Evolutionary conservation across 805 yeast species (phyloP), one percentile per base, ranked within the genome.

Genomic region (Monosporozyma aerobia): DNA sequence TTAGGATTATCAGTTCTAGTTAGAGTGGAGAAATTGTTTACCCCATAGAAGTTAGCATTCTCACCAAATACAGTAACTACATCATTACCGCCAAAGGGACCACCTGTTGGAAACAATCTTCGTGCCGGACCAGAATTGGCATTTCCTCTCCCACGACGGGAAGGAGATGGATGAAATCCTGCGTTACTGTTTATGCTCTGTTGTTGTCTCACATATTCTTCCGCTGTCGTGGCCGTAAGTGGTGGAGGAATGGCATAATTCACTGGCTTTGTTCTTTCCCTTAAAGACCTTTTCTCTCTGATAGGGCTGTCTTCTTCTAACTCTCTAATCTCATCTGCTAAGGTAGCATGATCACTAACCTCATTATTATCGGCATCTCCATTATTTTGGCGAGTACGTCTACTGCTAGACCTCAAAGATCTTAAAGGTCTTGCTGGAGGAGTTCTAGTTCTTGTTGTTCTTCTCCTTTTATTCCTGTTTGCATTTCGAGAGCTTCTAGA

Each of bases 11-110:
- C 37, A 7, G 58, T 65, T 54, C 64, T 69, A 32, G 69, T 70
- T n/a, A 67, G 57, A 5, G 72, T 23, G 4, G 44, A 5, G 39
- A 41, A 32, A n/a, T 68, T 35, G 41, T 39, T 52, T 14, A 44
- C 50, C 25, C 60, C 61, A 49, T 65, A 66, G 41, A 64, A 63
- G 35, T 69, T 67, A 4, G 87, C 82, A 25, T 81, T 80, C 47
- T 79, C 77, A 5, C 94, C 90, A 68, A 90, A 89, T 32, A 92
- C 72, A 0, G 97, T 85, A 7, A 83, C 78, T 0, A 89, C 95
- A 64, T 92, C 97, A 55, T 92, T 84, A 23, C 99, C 99, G 30
- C 99, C 99, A 74, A 92, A 92, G 1, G 99, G 99, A 0, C 99
- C 99, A 14, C 90, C 89, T 0, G 97, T 92, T 6, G 97, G 95